Evolutionary conservation across 2,329 filamentous ascomycete genomes (phyloP).

Genomic region (Alternaria burnsii): DNA sequence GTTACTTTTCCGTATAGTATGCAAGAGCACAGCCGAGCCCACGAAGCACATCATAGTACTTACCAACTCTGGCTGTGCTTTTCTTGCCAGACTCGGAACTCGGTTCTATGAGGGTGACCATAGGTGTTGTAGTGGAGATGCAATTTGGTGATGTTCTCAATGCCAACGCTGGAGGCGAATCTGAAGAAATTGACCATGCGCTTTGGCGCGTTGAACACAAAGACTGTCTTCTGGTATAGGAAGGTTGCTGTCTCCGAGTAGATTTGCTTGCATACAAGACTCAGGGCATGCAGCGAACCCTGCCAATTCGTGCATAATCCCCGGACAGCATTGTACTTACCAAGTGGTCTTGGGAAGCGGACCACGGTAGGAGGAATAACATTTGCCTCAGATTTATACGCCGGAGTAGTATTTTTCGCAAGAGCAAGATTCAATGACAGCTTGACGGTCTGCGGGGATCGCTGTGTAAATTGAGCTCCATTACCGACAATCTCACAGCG

Average conservation of each 20-base stretch:
- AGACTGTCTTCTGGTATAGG: constrained; percentile 41
- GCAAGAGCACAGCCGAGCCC: not conserved
- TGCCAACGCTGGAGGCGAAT: constrained; percentile 23
- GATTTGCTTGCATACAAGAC: constrained; percentile 42
- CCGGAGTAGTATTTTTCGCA: not conserved
- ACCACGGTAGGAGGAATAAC: constrained; percentile 9
- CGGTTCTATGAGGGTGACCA: constrained; percentile 22
- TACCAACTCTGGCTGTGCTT: constrained; percentile 38
- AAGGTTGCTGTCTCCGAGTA: constrained; percentile 35
- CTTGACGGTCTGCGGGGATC: constrained; percentile 21
- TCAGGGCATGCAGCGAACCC: constrained; percentile 37
- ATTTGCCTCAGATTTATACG: not conserved
- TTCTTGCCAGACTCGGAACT: constrained; percentile 31
- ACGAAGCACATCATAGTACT: not conserved
- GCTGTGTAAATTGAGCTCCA: constrained; percentile 17
- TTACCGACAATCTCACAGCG: constrained; percentile 38
- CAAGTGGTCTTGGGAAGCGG: constrained; percentile 28
- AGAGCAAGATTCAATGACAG: constrained; percentile 14
- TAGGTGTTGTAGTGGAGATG: constrained; percentile 44
- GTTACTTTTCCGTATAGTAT: not conserved
- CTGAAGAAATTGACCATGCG: constrained; percentile 40
- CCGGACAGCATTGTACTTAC: constrained; percentile 27
- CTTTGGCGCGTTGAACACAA: constrained; percentile 40
- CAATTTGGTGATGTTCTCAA: constrained; percentile 37
- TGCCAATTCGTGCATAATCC: constrained; percentile 41